Percentiles rank a stretch among this genome's conserved stretches.
Conservation (phyloP, 73 alveolate genomes). For the Paramecium sexaurelia region DNA sequence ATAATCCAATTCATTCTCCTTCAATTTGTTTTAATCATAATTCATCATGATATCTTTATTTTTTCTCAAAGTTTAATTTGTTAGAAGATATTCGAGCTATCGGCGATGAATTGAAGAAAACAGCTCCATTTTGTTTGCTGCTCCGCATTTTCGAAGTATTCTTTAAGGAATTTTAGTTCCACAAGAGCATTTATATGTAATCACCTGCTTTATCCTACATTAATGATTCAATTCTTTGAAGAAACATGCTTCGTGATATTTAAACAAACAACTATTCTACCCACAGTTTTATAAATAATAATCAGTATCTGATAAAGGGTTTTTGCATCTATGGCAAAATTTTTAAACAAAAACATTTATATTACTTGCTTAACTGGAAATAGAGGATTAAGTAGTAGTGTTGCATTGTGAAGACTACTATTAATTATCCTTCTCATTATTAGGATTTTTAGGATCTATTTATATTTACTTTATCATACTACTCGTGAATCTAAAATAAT, state of each 20-base stretch:
- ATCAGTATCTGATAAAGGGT: neutral
- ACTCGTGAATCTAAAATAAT: too few species aligned
- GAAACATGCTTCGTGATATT: neutral
- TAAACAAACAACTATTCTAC: neutral
- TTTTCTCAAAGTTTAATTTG: neutral
- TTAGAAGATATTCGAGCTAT: neutral
- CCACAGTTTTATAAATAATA: neutral
- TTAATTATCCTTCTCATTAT: too few species aligned
- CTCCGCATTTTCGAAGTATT: neutral
- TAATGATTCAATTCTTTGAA: neutral
- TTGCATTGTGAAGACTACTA: too few species aligned
- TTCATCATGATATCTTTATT: neutral
- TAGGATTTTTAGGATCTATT: too few species aligned
- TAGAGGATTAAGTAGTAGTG: too few species aligned
- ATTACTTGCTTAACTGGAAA: neutral
- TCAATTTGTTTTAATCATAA: neutral
- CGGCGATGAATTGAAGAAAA: neutral
- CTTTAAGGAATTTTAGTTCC: neutral
- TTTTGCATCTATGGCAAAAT: neutral
- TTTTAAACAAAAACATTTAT: neutral
- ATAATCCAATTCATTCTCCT: neutral
- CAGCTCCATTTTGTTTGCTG: neutral
- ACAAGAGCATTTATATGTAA: neutral
- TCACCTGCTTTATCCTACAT: neutral
- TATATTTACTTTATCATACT: too few species aligned